These are phyloP conservation scores for Ceratocystis papillata DNA, from an alignment of 2,329 filamentous ascomycete genomes.

Conservation along the genomic window DNA sequence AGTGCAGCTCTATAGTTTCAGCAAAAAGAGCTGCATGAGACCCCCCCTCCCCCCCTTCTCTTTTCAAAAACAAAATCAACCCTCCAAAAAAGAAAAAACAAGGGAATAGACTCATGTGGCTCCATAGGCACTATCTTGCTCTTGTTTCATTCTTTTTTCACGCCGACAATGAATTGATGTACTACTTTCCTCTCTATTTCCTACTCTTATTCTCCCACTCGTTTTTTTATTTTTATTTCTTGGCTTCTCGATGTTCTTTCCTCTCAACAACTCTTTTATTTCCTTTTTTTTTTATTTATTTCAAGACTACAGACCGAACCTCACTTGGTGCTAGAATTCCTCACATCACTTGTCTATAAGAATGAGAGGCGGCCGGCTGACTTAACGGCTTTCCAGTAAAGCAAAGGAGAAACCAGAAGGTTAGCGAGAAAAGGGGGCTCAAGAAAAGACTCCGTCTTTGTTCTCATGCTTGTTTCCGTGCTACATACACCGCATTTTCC, in stretches of 20 bases:
- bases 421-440: not conserved
- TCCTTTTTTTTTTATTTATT: conserved; percentile 1
- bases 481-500: not conserved
- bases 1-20: not conserved
- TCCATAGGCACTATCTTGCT: not conserved
- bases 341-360: too few species aligned
- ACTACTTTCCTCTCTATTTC: conserved; percentile 7
- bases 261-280: not conserved
- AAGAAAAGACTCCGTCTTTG: not conserved
- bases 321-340: not conserved
- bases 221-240: conserved; percentile 8
- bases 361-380: too few species aligned
- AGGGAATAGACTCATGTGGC: not conserved
- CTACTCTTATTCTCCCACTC: conserved; percentile 6
- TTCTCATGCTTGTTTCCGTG: not conserved
- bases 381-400: not conserved
- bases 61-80: not conserved
- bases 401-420: not conserved
- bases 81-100: not conserved
- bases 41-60: too few species aligned
- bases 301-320: not conserved
- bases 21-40: not conserved
- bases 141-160: conserved; percentile 11
- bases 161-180: conserved; percentile 20
- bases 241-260: not conserved